Evolutionary conservation across 805 yeast species (phyloP), one percentile per base, ranked within the genome.

Genomic region (Candida xiaguanensis): DNA sequence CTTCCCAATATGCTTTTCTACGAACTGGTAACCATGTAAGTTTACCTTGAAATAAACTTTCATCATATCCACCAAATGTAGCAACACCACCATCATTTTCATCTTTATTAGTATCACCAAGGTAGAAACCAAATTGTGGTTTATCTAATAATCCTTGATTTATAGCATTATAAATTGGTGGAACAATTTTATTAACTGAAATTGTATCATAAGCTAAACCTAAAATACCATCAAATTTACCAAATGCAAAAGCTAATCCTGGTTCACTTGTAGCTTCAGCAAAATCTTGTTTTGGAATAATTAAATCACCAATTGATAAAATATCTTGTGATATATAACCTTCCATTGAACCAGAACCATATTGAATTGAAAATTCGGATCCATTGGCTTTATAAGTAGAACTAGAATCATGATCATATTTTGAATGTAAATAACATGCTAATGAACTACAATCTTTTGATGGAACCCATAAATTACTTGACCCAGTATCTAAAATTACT

Each of bases 1-100:
- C 99, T 75, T 93, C 99, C 99, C 99, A 93, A 78, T 93, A 93
- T 24, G 98, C 99, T 81, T 90, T 89, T 77, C 99, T 87, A 75
- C 99, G 88, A 46, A 93, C 95, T 43, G 99, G 99, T 67, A 93
- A 77, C 89, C 95, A 89, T 38, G 91, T 85, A 56, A 93, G 76
- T 51, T 91, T 79, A 50, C 99, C 99, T 36, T 71, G 66, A 65
- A 70, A 88, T 60, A 80, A 77, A 46, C 81, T 61, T 52, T 80
- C 75, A 59, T 91, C 97, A 50, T 82, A 72, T 52, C 99, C 99
- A 62, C 99, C 99, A 59, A 93, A 87, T 23, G 96, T 87, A 50
- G 93, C 96, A 51, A 83, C 78, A 55, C 99, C 98, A 37, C 96
- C 96, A 42, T 75, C 74, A 38, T 74, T 73, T 49, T 77, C 82